Percentiles rank a stretch among this genome's conserved stretches.
These are phyloP conservation scores for Neurospora terricola DNA, from an alignment of 495 filamentous ascomycete genomes.

Conservation along the genomic window DNA sequence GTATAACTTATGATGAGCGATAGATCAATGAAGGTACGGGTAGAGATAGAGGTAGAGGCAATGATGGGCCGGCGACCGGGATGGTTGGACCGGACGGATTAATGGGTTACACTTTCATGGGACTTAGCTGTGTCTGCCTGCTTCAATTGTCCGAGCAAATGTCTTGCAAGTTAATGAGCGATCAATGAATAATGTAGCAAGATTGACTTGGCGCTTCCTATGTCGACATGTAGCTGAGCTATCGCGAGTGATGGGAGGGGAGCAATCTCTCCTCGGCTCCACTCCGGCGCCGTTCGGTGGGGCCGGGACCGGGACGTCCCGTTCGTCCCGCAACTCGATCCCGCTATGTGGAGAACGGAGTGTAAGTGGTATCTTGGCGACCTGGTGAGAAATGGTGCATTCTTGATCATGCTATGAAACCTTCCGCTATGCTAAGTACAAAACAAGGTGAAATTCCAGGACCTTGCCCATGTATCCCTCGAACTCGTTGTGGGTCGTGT, in stretches of 20 bases:
- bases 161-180: neutral
- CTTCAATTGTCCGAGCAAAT: neutral
- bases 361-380: neutral
- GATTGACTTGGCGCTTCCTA: neutral
- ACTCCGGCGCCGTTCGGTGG: neutral
- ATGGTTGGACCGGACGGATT: neutral
- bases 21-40: neutral
- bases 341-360: neutral
- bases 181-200: neutral
- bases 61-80: neutral
- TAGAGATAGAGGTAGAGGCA: neutral
- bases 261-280: neutral
- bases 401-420: neutral
- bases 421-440: neutral
- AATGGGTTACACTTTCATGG: neutral
- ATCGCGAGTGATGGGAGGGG: neutral
- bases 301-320: neutral
- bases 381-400: neutral
- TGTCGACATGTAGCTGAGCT: neutral
- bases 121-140: neutral
- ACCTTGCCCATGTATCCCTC: neutral
- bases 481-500: neutral
- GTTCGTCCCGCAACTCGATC: neutral
- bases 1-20: conserved; percentile 2
- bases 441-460: neutral